Evolutionary conservation across 805 yeast species (phyloP), one percentile per base, ranked within the genome.

Genomic region (Candida montana): DNA sequence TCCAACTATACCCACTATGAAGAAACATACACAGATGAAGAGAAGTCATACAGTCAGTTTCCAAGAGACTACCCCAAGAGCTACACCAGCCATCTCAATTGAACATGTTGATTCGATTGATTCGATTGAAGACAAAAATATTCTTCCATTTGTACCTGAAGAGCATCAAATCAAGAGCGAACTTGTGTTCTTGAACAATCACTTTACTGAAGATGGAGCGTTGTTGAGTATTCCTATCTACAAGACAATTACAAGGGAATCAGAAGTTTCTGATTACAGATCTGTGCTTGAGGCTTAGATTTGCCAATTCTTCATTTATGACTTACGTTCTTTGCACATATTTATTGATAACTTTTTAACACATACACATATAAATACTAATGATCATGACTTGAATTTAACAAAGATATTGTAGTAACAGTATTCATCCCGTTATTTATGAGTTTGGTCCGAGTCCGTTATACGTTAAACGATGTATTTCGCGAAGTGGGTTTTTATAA

Each of bases 221-320:
- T 24, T 40, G 3, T 35, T 46, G 24, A 33, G 28, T 18, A 44
- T 44, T n/a, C 50, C 50, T 5, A 12, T 46, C 1, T 32, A 40
- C 23, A 33, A 26, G 11, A 35, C 41, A 4, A 10, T 39, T 40
- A 6, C 31, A 7, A 21, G 40, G 27, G 21, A 30, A 6, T 36
- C 40, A n/a, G 37, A 26, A 4, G 16, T 26, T 8, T 35, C 33
- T 11, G 33, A 29, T 8, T 33, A 33, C 29, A 32, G n/a, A 32
- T 32, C 34, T 20, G 16, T 15, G n/a, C n/a, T n/a, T 20, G 10
- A 27, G 26, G 17, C 26, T 34, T 7, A 8, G 7, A 9, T 21
- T 7, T 21, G 9, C 6, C 9, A 9, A 9, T 7, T 21, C 24
- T 21, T 17, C 7, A 11, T 29, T 15, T 26, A 7, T 8, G 29